A percentile compares a stretch with the other conserved stretches of the same genome.
Evolutionary conservation across 2,329 filamentous ascomycete species (phyloP).

Genomic region (Blastomyces gilchristii): DNA sequence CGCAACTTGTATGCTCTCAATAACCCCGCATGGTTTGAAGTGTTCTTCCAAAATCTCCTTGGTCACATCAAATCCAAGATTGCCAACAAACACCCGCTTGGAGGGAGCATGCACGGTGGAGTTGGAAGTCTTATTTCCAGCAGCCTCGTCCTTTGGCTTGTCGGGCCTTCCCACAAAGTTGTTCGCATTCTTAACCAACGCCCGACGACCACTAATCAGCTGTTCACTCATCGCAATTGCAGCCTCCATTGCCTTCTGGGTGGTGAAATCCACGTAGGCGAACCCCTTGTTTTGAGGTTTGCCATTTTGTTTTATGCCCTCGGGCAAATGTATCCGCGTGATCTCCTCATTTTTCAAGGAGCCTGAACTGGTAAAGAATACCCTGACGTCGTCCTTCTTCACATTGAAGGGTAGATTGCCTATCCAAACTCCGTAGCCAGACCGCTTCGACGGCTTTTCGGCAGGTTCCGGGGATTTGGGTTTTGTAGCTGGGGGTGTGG

Average conservation of each 20-base stretch:
- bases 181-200: conserved; percentile 88
- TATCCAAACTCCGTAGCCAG: conserved; percentile 84
- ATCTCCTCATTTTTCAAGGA: conserved; percentile 59
- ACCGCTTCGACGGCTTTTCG: conserved; percentile 42
- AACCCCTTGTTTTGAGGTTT: conserved; percentile 77
- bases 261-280: conserved; percentile 86
- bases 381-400: conserved; percentile 62
- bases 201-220: conserved; percentile 60
- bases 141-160: conserved; percentile 41
- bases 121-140: conserved; percentile 18
- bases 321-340: conserved; percentile 73
- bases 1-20: conserved; percentile 76
- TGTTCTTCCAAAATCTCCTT: conserved; percentile 72
- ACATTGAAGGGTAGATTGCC: conserved; percentile 84
- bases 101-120: conserved; percentile 48
- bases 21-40: conserved; percentile 73
- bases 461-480: conserved; percentile 14
- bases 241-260: conserved; percentile 56
- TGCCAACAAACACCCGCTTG: conserved; percentile 80
- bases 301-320: conserved; percentile 38
- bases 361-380: conserved; percentile 67
- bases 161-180: conserved; percentile 83
- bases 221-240: conserved; percentile 81
- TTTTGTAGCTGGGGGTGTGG: conserved; percentile 28
- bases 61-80: conserved; percentile 70